A percentile compares a stretch with the other conserved stretches of the same genome.
phyloP scores from a whole-genome alignment of 371 early-diverging fungal genomes.

The Mucor circinelloides region DNA sequence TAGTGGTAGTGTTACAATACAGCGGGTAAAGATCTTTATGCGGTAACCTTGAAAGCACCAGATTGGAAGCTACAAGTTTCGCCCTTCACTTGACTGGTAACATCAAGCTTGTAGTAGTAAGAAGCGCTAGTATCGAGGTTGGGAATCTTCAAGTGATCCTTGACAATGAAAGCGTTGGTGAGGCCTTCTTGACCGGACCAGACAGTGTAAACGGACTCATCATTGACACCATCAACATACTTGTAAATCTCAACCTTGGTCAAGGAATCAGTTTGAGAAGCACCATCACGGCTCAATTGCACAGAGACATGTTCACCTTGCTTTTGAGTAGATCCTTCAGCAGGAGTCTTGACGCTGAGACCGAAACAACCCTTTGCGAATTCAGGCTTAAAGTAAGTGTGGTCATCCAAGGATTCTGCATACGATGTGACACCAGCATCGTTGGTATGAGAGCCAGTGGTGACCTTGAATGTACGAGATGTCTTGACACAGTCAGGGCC shows the following conservation, averaged over 20 bases:
- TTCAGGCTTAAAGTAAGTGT: constrained; percentile 18
- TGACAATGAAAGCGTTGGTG: constrained; percentile 16
- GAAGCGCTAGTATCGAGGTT: constrained; percentile 18
- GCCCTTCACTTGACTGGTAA: constrained; percentile 14
- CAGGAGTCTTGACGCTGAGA: constrained; percentile 21
- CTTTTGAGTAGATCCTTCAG: constrained; percentile 13
- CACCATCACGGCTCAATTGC: constrained; percentile 24
- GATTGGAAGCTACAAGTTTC: constrained; percentile 33
- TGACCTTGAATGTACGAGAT: constrained; percentile 56
- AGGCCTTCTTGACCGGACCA: constrained; percentile 22
- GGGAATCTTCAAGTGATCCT: constrained; percentile 29
- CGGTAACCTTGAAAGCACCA: constrained; percentile 23
- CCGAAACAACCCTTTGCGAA: constrained; percentile 34
- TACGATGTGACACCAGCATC: constrained; percentile 49
- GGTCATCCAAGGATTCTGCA: constrained; percentile 26
- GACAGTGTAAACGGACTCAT: constrained; percentile 19
- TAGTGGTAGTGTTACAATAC: constrained; percentile 11
- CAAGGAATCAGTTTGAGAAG: constrained; percentile 30
- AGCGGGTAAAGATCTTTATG: constrained; percentile 1
- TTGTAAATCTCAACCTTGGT: constrained; percentile 29
- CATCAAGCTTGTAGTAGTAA: constrained; percentile 26
- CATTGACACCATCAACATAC: constrained; percentile 6
- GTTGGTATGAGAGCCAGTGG: constrained; percentile 50
- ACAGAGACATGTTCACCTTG: constrained; percentile 16
- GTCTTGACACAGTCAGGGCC: constrained; percentile 43